Percentiles rank a stretch among this genome's conserved stretches.
These are phyloP conservation scores for Geotrichum restrictum DNA, from an alignment of 1,139 yeast species.

Conservation along the genomic window DNA sequence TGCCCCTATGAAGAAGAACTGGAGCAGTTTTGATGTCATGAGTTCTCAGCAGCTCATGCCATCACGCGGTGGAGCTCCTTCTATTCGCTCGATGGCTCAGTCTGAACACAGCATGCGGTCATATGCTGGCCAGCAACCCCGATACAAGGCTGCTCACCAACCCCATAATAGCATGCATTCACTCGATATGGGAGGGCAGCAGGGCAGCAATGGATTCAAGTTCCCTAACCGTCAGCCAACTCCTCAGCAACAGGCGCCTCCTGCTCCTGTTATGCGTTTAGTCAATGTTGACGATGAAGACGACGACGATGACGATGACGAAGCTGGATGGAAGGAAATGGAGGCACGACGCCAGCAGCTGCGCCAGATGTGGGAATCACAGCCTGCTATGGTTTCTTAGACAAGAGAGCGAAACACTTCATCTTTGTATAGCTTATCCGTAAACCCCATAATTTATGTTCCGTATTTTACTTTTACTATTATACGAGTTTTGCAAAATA, in stretches of 20 bases:
- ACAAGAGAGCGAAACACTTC: neutral
- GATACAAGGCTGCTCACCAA: slow-evolving; percentile 11
- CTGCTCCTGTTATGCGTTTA: slow-evolving; percentile 3
- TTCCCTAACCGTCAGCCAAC: slow-evolving; percentile 6
- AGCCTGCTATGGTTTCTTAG: slow-evolving; percentile 11
- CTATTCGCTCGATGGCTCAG: slow-evolving; percentile 29
- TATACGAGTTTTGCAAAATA: neutral
- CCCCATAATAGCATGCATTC: slow-evolving; percentile 12
- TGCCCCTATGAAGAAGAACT: slow-evolving; percentile 21
- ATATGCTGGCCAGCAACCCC: slow-evolving; percentile 14
- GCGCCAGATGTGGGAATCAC: slow-evolving; percentile 20
- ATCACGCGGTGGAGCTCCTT: slow-evolving; percentile 27
- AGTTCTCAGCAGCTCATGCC: slow-evolving; percentile 16
- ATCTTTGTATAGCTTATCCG: neutral
- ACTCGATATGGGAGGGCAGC: slow-evolving; percentile 6
- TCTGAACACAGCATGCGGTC: slow-evolving; percentile 26
- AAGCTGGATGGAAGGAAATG: slow-evolving; percentile 23
- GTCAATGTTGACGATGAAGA: slow-evolving; percentile 18
- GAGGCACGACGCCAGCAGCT: slow-evolving; percentile 16
- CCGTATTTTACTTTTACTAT: neutral
- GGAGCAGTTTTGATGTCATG: slow-evolving; percentile 26
- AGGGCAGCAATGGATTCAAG: slow-evolving; percentile 1
- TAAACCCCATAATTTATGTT: neutral
- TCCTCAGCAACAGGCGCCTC: slow-evolving; percentile 5
- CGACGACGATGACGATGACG: slow-evolving; percentile 23